Conservation (phyloP, 1,139 yeast genomes). For the Zhuliangozyma parablackwelliae region DNA sequence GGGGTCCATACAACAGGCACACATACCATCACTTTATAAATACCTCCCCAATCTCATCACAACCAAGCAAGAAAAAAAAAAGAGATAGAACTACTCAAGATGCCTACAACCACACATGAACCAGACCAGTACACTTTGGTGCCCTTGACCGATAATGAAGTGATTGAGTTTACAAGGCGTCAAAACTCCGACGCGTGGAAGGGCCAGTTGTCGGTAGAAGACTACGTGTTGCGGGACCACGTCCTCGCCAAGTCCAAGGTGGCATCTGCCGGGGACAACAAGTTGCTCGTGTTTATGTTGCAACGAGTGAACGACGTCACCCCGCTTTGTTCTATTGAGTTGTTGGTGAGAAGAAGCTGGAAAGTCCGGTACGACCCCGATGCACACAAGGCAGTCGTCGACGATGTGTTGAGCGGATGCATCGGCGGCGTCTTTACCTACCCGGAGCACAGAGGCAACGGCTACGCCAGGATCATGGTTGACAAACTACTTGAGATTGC, state of each 20-base stretch:
- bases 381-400: slow-evolving; percentile 14
- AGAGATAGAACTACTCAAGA: too few relatives aligned
- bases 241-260: slow-evolving; percentile 38
- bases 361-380: slow-evolving; percentile 13
- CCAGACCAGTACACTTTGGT: slow-evolving; percentile 15
- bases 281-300: slow-evolving; percentile 29
- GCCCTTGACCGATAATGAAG: slow-evolving; percentile 30
- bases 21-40: neutral
- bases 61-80: too few relatives aligned
- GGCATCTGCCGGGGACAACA: slow-evolving; percentile 15
- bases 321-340: slow-evolving; percentile 33
- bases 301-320: slow-evolving; percentile 16
- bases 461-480: slow-evolving; percentile 61
- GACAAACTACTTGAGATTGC: slow-evolving; percentile 36
- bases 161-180: slow-evolving; percentile 43
- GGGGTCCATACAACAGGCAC: neutral
- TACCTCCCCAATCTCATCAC: neutral
- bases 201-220: slow-evolving; percentile 39
- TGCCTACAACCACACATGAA: slow-evolving; percentile 2
- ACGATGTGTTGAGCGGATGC: slow-evolving; percentile 42
- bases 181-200: slow-evolving; percentile 55
- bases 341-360: slow-evolving; percentile 31
- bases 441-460: slow-evolving; percentile 54
- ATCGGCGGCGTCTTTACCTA: slow-evolving; percentile 67
- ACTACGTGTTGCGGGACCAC: slow-evolving; percentile 50